Evolutionary conservation across 352 stramenopile species (phyloP), one percentile per base, ranked within the genome.

Genomic region (Globisporangium alternatum): DNA sequence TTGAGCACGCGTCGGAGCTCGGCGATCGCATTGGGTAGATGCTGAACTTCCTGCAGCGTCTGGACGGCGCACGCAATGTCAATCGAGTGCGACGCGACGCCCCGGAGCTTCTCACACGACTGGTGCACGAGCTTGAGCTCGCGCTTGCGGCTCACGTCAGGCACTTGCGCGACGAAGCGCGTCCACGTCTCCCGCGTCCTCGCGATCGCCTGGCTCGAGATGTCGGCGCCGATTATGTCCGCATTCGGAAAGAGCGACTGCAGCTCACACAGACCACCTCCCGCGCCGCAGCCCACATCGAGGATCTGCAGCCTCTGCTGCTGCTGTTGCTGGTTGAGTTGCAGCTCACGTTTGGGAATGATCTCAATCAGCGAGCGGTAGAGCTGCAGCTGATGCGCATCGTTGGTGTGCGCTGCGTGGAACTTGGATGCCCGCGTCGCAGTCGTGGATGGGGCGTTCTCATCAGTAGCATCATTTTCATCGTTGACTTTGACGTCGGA

Each of bases 171-270:
- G 0, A 64, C 73, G 56, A 89, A 89, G 52, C 67, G 60, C 10
- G 78, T 71, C 83, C 83, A 92, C 56, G 77, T 81, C 63, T 86
- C 79, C 39, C 88, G 86, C 56, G 76, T 79, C 51, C 83, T 77
- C 60, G 81, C 75, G 35, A 92, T 76, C 21, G 83, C 83, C 47
- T 90, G 81, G 55, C 75, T 81, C 5, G 83, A 86, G 9, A 89
- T 53, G 53, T 92, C 83, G 0, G 88, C 60, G 12, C 83, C 83
- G 30, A 76, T 70, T 13, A 90, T 61, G 31, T 79, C 52, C 13
- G 81, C 76, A 10, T 80, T 65, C 6, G 83, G 81, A 48, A 88
- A 81, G 54, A 89, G 39, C 35, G 68, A 60, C 57, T 92, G 81
- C 54, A 92, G 57, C 45, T 83, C 75, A 53, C 77, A 88, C n/a